A percentile compares a stretch with the other conserved stretches of the same genome.
phyloP scores from a whole-genome alignment of 768 basidiomycete species.

The Boletus rex-veris region DNA sequence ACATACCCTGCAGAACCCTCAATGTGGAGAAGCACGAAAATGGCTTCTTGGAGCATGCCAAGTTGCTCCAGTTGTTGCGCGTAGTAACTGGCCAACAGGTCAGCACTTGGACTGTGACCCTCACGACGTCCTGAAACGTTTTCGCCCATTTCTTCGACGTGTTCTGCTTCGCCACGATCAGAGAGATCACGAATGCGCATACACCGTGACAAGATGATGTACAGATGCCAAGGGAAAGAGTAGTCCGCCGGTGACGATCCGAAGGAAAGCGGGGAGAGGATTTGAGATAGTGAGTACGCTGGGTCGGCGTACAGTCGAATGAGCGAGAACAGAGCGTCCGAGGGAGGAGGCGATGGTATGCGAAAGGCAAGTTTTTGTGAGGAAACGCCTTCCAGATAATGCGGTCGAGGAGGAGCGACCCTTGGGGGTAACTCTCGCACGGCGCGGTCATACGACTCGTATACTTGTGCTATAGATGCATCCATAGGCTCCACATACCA shows the following conservation, averaged over 20 bases:
- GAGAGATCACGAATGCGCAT: constrained; percentile 82
- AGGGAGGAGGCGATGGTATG: constrained; percentile 41
- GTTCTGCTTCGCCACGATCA: constrained; percentile 61
- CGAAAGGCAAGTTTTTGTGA: constrained; percentile 35
- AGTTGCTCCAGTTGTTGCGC: constrained; percentile 81
- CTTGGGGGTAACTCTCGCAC: constrained; percentile 37
- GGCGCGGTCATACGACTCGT: constrained; percentile 54
- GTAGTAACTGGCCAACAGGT: constrained; percentile 78
- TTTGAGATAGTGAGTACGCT: constrained; percentile 61
- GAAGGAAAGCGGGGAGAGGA: constrained; percentile 72
- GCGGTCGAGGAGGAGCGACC: constrained; percentile 55
- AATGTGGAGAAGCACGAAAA: constrained; percentile 86
- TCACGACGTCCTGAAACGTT: constrained; percentile 51
- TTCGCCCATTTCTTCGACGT: constrained; percentile 33
- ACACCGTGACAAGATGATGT: constrained; percentile 79
- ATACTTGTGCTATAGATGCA: constrained; percentile 65
- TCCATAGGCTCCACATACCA: constrained; percentile 83
- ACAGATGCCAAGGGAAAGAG: constrained; percentile 89
- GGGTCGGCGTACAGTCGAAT: constrained; percentile 77
- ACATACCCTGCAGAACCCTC: constrained; percentile 76
- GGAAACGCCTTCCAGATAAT: constrained; percentile 43
- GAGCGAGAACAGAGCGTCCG: constrained; percentile 78
- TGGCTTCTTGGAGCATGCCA: constrained; percentile 80
- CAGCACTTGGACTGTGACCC: constrained; percentile 82
- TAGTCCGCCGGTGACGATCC: constrained; percentile 74